Percentiles rank a stretch among this genome's conserved stretches.
These are phyloP conservation scores for Colletotrichum sp. DNA, from an alignment of 2,329 filamentous ascomycete species.

Conservation along the genomic window DNA sequence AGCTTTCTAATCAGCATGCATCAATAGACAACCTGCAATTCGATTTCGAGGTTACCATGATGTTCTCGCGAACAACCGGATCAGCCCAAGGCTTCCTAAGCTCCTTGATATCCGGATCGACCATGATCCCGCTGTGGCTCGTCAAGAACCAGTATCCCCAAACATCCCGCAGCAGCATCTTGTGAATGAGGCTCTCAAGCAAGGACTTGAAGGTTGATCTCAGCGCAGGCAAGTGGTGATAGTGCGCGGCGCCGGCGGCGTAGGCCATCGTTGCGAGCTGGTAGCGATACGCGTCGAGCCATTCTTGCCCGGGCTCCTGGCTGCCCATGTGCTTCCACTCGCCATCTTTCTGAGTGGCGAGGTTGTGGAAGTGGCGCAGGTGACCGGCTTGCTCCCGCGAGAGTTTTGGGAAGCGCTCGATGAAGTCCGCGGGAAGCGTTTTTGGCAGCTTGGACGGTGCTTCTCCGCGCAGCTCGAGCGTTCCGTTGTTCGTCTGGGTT, in stretches of 20 bases:
- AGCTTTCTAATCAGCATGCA: rapidly evolving
- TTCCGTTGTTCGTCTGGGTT: background rate
- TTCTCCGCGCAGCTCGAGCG: rapidly evolving
- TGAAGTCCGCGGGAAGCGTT: background rate
- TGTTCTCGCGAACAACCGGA: constrained; percentile 42
- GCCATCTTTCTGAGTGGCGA: constrained; percentile 29
- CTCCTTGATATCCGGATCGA: constrained; percentile 41
- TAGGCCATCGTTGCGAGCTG: constrained; percentile 46
- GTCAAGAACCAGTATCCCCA: constrained; percentile 49
- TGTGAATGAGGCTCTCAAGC: constrained; percentile 38
- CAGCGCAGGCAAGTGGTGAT: constrained; percentile 39
- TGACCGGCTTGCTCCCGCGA: constrained; percentile 33
- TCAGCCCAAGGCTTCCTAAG: constrained; percentile 45
- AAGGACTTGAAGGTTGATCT: constrained; percentile 37
- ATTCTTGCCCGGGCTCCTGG: constrained; percentile 42
- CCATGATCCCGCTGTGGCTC: constrained; percentile 32
- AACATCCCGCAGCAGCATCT: constrained; percentile 45
- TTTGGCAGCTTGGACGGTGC: background rate
- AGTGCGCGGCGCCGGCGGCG: constrained; percentile 38
- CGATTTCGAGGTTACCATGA: constrained; percentile 18
- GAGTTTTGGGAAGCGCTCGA: constrained; percentile 18
- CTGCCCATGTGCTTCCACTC: constrained; percentile 36
- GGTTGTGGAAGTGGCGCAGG: constrained; percentile 40
- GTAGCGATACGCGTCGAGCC: constrained; percentile 39
- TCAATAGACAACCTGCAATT: too few relatives aligned